A percentile compares a stretch with the other conserved stretches of the same genome.
phyloP scores from a whole-genome alignment of 2,329 filamentous ascomycete species.

The Penicillium oxalicum region DNA sequence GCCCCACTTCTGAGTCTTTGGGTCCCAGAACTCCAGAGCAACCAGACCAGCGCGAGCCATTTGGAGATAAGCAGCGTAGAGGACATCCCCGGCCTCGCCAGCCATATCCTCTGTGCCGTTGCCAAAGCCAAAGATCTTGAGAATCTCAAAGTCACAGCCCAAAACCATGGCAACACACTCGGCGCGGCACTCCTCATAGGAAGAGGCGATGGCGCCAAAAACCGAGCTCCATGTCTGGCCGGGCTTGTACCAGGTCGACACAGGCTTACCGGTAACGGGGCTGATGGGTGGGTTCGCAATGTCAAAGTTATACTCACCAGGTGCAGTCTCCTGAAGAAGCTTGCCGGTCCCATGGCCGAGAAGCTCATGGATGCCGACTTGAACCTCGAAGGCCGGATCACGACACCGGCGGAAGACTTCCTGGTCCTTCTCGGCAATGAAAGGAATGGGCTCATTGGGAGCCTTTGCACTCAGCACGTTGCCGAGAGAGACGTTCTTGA shows the following conservation, averaged over 20 bases:
- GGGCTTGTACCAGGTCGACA: slow-evolving; percentile 86
- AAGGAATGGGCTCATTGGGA: slow-evolving; percentile 85
- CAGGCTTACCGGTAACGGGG: slow-evolving; percentile 69
- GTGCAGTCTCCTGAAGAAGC: slow-evolving; percentile 78
- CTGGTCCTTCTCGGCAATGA: slow-evolving; percentile 74
- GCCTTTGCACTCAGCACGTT: slow-evolving; percentile 90
- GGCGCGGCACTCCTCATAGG: slow-evolving; percentile 90
- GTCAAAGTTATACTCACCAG: slow-evolving; percentile 85
- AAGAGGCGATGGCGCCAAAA: slow-evolving; percentile 79
- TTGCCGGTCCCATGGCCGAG: slow-evolving; percentile 87
- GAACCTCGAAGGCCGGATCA: slow-evolving; percentile 85
- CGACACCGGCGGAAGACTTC: slow-evolving; percentile 74
- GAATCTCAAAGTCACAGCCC: slow-evolving; percentile 78
- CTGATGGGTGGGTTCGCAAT: slow-evolving; percentile 71
- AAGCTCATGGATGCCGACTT: slow-evolving; percentile 91
- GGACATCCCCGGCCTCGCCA: slow-evolving; percentile 73
- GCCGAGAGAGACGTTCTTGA: slow-evolving; percentile 74
- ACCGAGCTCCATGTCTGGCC: slow-evolving; percentile 93
- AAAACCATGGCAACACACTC: slow-evolving; percentile 92
- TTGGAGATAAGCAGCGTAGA: slow-evolving; percentile 80
- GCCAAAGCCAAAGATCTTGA: slow-evolving; percentile 88
- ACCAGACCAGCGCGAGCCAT: slow-evolving; percentile 92
- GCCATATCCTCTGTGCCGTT: slow-evolving; percentile 68
- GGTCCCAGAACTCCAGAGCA: slow-evolving; percentile 91
- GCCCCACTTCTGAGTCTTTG: slow-evolving; percentile 84